Evolutionary conservation across 2,329 filamentous ascomycete species (phyloP), one percentile per base, ranked within the genome.

Genomic region (Dichotomopilus funicola): DNA sequence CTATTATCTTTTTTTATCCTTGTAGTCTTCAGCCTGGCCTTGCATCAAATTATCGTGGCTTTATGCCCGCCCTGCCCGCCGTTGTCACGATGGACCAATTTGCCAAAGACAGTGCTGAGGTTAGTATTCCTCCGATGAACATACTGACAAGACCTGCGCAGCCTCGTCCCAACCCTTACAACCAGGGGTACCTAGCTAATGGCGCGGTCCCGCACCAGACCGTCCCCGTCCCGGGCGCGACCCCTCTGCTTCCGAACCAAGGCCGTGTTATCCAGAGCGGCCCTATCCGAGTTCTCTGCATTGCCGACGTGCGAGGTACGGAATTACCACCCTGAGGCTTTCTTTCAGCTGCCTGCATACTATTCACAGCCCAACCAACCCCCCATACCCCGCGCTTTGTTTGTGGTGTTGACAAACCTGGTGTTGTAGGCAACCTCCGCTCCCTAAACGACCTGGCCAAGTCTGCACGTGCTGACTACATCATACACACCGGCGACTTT

Each of bases 401-500:
- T 38, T 37, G 34, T 13, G 34, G 45, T 49, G 51, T 59, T 61
- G 49, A 62, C 41, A n/a, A 54, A 40, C 3, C 19, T 27, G 37
- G 31, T 10, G 6, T 54, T 50, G 43, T 64, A 99, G 94, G 94
- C 73, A 96, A 97, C 72, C 78, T 99, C 64, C 85, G 87, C 75
- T 96, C 94, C 63, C 79, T 99, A 67, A 99, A 99, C 75, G 91
- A 97, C 59, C 86, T 99, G 59, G 94, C 94, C 62, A 95, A 89
- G 73, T 88, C 94, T 70, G 92, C 94, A 60, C 88, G 88, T 70
- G 94, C 94, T 66, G 91, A 96, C 75, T 91, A 96, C 76, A 96
- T 99, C 73, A 91, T 99, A 68, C 94, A 99, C 74, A 99, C 94
- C 19, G 94, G 94, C 72, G 94, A 99, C 72, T 99, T 99, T 71